A percentile compares a stretch with the other conserved stretches of the same genome.
phyloP scores from a whole-genome alignment of 257 asterid species.

The Gardenia jasminoides region DNA sequence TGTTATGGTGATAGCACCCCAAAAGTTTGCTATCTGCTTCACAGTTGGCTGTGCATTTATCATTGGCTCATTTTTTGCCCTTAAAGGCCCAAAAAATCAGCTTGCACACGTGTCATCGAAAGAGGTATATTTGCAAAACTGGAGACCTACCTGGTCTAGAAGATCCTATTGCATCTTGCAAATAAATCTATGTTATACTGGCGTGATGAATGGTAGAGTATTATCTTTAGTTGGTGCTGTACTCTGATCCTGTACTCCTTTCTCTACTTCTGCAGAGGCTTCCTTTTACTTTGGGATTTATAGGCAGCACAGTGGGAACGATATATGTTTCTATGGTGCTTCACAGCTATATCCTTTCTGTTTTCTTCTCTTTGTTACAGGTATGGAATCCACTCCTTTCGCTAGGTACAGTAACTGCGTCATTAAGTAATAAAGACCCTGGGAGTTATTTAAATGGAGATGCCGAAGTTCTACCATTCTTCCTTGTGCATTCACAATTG shows the following conservation, averaged over 20 bases:
- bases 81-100: conserved; percentile 79
- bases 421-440: neutral
- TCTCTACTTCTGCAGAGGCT: conserved; percentile 57
- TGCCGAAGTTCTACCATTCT: no score
- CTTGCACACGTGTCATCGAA: conserved; percentile 75
- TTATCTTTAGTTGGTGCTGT: neutral
- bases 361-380: conserved; percentile 81
- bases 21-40: conserved; percentile 88
- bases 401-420: neutral
- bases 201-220: neutral
- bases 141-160: neutral
- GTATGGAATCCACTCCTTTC: conserved; percentile 34
- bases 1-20: conserved; percentile 87
- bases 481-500: no score
- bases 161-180: no score
- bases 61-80: conserved; percentile 81
- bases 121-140: conserved; percentile 47
- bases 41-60: conserved; percentile 81
- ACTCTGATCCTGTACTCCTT: neutral
- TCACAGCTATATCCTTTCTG: conserved; percentile 88
- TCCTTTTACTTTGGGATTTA: conserved; percentile 82
- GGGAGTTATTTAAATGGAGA: no score
- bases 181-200: neutral
- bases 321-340: conserved; percentile 92
- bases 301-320: conserved; percentile 87